phyloP scores from a whole-genome alignment of 164 flowering plant species.

The Magnolia changhungtana region DNA sequence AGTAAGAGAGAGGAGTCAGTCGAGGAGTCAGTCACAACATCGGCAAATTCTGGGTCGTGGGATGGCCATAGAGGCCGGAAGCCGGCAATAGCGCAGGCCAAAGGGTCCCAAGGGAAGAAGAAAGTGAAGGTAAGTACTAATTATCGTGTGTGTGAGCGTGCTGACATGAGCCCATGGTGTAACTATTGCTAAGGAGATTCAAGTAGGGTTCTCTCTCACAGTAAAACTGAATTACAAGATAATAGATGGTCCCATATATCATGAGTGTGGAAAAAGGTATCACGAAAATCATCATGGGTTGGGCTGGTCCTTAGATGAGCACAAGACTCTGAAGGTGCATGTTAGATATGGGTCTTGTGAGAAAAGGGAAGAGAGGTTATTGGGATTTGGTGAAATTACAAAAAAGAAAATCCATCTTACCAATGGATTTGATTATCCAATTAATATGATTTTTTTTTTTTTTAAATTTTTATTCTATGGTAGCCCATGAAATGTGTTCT shows the following conservation, averaged over 20 bases:
- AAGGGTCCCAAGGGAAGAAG: slow-evolving; percentile 50
- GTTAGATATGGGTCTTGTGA: background rate
- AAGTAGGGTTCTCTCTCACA: background rate
- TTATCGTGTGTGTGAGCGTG: background rate
- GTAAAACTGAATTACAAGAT: background rate
- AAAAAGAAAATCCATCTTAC: no score
- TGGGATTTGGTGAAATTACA: background rate
- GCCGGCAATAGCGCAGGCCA: slow-evolving; percentile 23
- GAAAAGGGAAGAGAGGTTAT: background rate
- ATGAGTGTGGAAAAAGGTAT: background rate
- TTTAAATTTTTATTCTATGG: no score
- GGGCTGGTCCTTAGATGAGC: background rate
- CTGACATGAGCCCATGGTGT: background rate
- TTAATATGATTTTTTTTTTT: no score
- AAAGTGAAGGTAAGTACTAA: slow-evolving; percentile 48
- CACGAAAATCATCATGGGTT: background rate
- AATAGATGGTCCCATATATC: background rate
- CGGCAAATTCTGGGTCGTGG: slow-evolving; percentile 9
- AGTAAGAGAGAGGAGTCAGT: slow-evolving; percentile 36
- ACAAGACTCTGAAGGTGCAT: background rate
- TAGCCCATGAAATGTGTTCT: no score
- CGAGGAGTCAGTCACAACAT: slow-evolving; percentile 21
- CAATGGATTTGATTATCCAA: no score
- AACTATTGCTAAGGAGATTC: background rate
- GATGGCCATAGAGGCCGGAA: slow-evolving; percentile 29